phyloP scores from a whole-genome alignment of 176 grass and related monocot genomes.

The Elymus sibiricus region DNA sequence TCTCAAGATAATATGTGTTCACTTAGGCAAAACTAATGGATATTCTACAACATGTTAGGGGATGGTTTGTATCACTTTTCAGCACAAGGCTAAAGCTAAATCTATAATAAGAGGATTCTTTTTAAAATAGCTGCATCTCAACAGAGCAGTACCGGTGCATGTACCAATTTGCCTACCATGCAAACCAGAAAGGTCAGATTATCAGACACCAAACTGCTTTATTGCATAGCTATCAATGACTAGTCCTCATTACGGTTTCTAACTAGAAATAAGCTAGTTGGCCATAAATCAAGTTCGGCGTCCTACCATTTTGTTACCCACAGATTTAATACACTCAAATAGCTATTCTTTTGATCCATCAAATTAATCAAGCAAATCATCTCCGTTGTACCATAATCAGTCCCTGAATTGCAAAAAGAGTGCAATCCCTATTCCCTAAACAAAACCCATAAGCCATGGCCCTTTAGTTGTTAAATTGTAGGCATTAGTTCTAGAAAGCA shows the following conservation, averaged over 20 bases:
- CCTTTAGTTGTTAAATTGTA: conserved; percentile 44
- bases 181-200: conserved; percentile 17
- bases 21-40: not conserved
- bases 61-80: conserved; percentile 1
- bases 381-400: conserved; percentile 29
- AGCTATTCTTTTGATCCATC: conserved; percentile 14
- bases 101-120: not conserved
- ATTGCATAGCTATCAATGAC: conserved; percentile 16
- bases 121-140: not conserved
- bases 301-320: conserved; percentile 14
- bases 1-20: conserved; percentile 2
- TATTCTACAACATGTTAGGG: conserved; percentile 5
- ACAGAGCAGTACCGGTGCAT: not conserved
- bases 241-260: not conserved
- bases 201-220: conserved; percentile 38
- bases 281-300: conserved; percentile 18
- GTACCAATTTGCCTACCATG: conserved; percentile 17
- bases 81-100: not conserved
- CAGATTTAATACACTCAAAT: conserved; percentile 17
- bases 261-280: conserved; percentile 26
- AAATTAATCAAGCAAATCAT: conserved; percentile 28
- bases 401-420: conserved; percentile 17
- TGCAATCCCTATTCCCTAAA: conserved; percentile 15
- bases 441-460: conserved; percentile 22
- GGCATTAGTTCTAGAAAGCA: conserved; percentile 48